Evolutionary conservation across 768 basidiomycete species (phyloP).

Genomic region (Lenzites betulinus): DNA sequence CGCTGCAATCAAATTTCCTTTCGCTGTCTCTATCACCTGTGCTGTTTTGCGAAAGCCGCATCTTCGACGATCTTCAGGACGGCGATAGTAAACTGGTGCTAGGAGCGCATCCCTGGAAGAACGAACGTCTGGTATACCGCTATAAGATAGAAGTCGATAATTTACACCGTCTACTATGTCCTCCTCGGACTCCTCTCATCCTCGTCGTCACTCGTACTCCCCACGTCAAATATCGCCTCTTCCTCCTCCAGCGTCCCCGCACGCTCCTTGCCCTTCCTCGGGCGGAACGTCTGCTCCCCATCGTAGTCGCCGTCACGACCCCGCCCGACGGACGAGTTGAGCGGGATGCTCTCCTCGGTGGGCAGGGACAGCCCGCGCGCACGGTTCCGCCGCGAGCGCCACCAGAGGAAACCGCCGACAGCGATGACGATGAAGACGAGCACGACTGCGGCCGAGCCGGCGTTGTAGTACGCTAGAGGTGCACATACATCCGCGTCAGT

Average conservation of each 20-base stretch:
- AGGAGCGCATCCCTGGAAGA: too few relatives aligned
- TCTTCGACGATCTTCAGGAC: too few relatives aligned
- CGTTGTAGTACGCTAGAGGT: conserved; percentile 85
- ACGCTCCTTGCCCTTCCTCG: conserved; percentile 40
- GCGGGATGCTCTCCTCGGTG: conserved; percentile 73
- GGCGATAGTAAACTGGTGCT: too few relatives aligned
- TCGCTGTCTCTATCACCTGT: too few relatives aligned
- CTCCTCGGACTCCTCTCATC: conserved; percentile 36
- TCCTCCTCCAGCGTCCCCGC: conserved; percentile 33
- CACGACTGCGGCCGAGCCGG: conserved; percentile 85
- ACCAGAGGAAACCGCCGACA: conserved; percentile 81
- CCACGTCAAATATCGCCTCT: conserved; percentile 46
- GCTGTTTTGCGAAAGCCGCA: too few relatives aligned
- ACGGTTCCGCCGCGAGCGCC: conserved; percentile 54
- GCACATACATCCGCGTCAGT: background rate
- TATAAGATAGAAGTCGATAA: background rate
- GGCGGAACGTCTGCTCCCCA: conserved; percentile 21
- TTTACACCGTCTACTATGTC: background rate
- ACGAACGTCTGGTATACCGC: too few relatives aligned
- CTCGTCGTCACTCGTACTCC: conserved; percentile 43
- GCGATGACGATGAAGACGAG: conserved; percentile 68
- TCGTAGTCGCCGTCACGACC: conserved; percentile 26
- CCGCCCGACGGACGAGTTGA: conserved; percentile 42
- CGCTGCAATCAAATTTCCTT: too few relatives aligned
- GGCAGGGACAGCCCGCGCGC: conserved; percentile 40